Conservation (phyloP, 148 eudicot genomes). For the Persicaria maculosa region DNA sequence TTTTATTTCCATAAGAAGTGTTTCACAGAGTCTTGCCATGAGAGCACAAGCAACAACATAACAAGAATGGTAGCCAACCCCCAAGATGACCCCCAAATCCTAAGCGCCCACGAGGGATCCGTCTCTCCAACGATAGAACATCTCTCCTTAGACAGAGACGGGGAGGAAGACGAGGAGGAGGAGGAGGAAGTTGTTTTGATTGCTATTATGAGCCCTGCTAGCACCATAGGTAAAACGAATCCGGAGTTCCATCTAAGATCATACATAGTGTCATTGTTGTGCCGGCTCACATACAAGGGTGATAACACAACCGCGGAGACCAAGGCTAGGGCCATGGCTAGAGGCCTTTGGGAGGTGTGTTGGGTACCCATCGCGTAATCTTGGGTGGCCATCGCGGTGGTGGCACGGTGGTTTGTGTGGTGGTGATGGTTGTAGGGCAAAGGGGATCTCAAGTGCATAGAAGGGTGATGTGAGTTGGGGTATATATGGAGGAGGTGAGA, state of each 20-base stretch:
- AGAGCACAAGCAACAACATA: slow-evolving; percentile 60
- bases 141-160: neutral
- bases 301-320: slow-evolving; percentile 60
- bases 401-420: neutral
- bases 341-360: slow-evolving; percentile 45
- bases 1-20: slow-evolving; percentile 65
- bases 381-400: slow-evolving; percentile 5
- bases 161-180: slow-evolving; percentile 17
- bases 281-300: slow-evolving; percentile 47
- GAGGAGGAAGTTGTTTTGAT: slow-evolving; percentile 54
- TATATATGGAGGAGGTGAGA: slow-evolving; percentile 7
- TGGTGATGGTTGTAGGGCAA: slow-evolving; percentile 13
- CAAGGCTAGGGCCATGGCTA: slow-evolving; percentile 64
- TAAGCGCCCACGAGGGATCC: slow-evolving; percentile 35
- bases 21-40: slow-evolving; percentile 73
- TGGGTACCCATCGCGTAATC: slow-evolving; percentile 12
- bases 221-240: slow-evolving; percentile 62
- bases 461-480: slow-evolving; percentile 1
- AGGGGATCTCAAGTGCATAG: slow-evolving; percentile 7
- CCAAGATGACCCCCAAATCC: slow-evolving; percentile 71
- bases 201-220: slow-evolving; percentile 75
- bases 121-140: slow-evolving; percentile 15
- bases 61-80: slow-evolving; percentile 66
- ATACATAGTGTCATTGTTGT: slow-evolving; percentile 21
- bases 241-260: slow-evolving; percentile 66